Base-by-base conservation (phyloP, 352 stramenopile species). In the Phytophthora pisi region DNA sequence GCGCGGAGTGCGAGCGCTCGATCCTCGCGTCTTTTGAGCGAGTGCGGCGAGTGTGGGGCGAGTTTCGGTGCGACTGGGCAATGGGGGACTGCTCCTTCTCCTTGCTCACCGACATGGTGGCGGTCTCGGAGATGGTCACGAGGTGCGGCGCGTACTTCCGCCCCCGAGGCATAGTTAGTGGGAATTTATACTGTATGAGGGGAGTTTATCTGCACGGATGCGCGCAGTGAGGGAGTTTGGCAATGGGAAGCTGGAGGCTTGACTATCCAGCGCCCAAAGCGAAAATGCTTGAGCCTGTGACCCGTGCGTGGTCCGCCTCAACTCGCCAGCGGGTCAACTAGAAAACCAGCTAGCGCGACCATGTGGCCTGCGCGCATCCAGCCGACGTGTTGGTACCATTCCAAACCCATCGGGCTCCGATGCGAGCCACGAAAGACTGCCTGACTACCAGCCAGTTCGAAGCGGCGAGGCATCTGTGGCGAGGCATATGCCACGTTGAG, bases 111-210 rank as follows among this genome's bases (percentile, higher is more conserved):
- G 66, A 77, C n/a, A 87, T 86, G 20, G 77, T 82, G 26, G 67
- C 68, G 4, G 77, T 86, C 66, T 90, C 79, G 36, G 81, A 86
- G 58, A 90, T 90, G 23, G 79, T 79, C 46, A 70, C 77, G 46
- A 90, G 79, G 34, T 82, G 69, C 1, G 81, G 79, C 3, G 77
- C 55, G 57, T 85, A 89, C 51, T 88, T 89, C 70, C 74, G 55
- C 57, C 78, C 77, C 64, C 34, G 34, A 42, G 75, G 80, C 49
- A 59, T 64, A 5, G n/a, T 61, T 61, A 20, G 31, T n/a, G 3
- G 31, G 9, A 7, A 34, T 34, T 6, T 34, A 3, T 20, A 20
- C 20, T 20, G 20, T 20, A 20, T 20, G 30, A 0, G 31, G 31
- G 10, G 34, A 36, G 20, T 38, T 26, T 57, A 16, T 57, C 18